Evolutionary conservation across 805 yeast genomes (phyloP), one percentile per base, ranked within the genome.

Genomic region (Ogataea glucozyma): DNA sequence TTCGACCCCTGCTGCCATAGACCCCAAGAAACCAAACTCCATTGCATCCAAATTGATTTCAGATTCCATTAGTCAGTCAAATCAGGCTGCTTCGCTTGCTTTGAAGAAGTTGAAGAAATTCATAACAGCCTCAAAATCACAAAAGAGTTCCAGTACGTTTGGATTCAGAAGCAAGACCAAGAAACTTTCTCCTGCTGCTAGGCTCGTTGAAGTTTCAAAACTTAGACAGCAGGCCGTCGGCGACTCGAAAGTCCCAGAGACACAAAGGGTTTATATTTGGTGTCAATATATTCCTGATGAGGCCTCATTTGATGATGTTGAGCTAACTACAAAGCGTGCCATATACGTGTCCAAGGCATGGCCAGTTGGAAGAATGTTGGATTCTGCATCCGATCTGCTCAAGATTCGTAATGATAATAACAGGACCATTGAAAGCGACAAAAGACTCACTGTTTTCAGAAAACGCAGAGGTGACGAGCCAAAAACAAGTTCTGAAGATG

Each of bases 281-380:
- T 68, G 72, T 18, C 57, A 70, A 24, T 71, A 69, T 44, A 59
- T 76, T 14, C 61, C 70, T 21, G 62, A 61, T 40, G 65, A 44
- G 37, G 34, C 31, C 16, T 31, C 40, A 12, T 41, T 43, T 17
- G 36, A 39, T n/a, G 27, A 46, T 9, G 27, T 45, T 26, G 32
- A 33, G 6, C 49, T 32, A 13, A 47, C 39, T 46, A 44, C 40
- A 13, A 40, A 62, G 27, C 57, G 54, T 14, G 66, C 73, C 1
- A 54, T 78, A 14, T 81, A 56, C 57, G 71, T 79, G 11, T 76
- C 78, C 13, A 75, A 71, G 43, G 62, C 69, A 21, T 80, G 85
- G 84, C 76, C 81, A 0, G 72, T 79, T 23, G 87, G 87, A 1
- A 61, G 79, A 41, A 72, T 78, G 13, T 57, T 81, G 24, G 87